A percentile compares a stretch with the other conserved stretches of the same genome.
These are phyloP conservation scores for Monosporascus sp. DNA, from an alignment of 2,329 filamentous ascomycete genomes.

Conservation along the genomic window DNA sequence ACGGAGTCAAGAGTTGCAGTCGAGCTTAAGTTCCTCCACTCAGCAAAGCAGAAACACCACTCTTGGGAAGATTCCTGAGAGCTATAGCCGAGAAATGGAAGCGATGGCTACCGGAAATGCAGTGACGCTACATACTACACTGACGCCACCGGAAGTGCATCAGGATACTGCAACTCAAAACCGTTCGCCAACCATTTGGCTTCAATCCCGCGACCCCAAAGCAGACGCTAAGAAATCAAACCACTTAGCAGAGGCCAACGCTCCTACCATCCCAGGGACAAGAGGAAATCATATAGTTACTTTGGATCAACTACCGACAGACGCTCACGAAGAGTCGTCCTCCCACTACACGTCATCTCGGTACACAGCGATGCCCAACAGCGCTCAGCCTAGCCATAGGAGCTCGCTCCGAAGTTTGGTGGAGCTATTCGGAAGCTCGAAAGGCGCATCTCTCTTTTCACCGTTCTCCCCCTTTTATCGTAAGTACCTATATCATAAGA, in stretches of 20 bases:
- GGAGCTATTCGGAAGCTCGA: slow-evolving; percentile 11
- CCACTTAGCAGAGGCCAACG: background rate
- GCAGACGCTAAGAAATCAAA: slow-evolving; percentile 1
- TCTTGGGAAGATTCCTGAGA: slow-evolving; percentile 5
- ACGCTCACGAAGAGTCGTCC: slow-evolving; percentile 10
- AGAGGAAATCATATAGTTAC: background rate
- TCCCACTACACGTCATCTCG: slow-evolving; percentile 21
- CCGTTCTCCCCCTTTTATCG: slow-evolving; percentile 11
- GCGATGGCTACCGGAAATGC: background rate
- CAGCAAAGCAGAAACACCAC: slow-evolving; percentile 12
- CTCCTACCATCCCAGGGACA: slow-evolving; percentile 5
- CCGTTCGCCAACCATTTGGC: background rate
- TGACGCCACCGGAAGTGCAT: background rate
- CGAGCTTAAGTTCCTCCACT: slow-evolving; percentile 13
- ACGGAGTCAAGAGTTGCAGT: slow-evolving; percentile 20
- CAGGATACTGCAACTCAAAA: background rate
- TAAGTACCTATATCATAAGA: slow-evolving; percentile 6
- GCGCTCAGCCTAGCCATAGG: slow-evolving; percentile 14
- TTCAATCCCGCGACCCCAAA: background rate
- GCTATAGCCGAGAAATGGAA: background rate
- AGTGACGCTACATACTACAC: background rate
- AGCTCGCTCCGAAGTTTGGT: slow-evolving; percentile 12
- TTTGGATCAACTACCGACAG: background rate
- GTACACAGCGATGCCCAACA: slow-evolving; percentile 18
- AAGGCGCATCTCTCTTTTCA: background rate